Conservation (phyloP, 208 protist genomes). For the Lotmaria passim region DNA sequence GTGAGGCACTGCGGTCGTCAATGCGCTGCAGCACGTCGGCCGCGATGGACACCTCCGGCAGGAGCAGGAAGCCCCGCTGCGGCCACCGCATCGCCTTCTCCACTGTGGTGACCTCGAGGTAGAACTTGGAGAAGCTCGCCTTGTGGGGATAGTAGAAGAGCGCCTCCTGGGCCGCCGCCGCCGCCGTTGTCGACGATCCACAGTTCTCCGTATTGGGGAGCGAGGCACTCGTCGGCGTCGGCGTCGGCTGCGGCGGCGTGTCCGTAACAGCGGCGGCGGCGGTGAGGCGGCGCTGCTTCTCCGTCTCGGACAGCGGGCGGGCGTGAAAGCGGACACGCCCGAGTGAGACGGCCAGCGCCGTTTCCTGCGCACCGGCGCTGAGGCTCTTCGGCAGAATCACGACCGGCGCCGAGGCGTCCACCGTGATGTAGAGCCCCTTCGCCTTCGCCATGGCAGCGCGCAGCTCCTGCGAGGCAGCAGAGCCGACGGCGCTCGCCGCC, state of each 20-base stretch:
- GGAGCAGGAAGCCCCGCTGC: conserved; percentile 70
- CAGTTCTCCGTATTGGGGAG: conserved; percentile 6
- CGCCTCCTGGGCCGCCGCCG: conserved; percentile 46
- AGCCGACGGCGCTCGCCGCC: conserved; percentile 60
- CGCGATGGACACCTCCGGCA: conserved; percentile 73
- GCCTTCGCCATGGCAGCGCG: conserved; percentile 56
- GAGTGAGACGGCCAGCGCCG: conserved; percentile 71
- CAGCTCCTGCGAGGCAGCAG: conserved; percentile 68
- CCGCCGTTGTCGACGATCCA: not conserved
- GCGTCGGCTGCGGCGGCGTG: not conserved
- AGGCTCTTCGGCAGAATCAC: conserved; percentile 74
- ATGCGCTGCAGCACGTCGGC: conserved; percentile 80
- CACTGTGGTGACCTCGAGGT: conserved; percentile 77
- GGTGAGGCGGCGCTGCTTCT: conserved; percentile 50
- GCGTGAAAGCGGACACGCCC: conserved; percentile 72
- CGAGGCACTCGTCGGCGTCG: conserved; percentile 15
- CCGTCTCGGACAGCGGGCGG: conserved; percentile 62
- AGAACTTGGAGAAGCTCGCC: conserved; percentile 76
- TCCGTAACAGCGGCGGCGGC: conserved; percentile 17
- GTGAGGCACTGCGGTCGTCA: conserved; percentile 46
- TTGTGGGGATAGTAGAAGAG: conserved; percentile 76
- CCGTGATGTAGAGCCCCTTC: conserved; percentile 68
- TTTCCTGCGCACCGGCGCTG: conserved; percentile 38
- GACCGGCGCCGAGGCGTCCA: conserved; percentile 79
- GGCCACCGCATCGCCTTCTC: conserved; percentile 56